Conservation (phyloP, 148 eudicot genomes). For the Dysphania ambrosioides region DNA sequence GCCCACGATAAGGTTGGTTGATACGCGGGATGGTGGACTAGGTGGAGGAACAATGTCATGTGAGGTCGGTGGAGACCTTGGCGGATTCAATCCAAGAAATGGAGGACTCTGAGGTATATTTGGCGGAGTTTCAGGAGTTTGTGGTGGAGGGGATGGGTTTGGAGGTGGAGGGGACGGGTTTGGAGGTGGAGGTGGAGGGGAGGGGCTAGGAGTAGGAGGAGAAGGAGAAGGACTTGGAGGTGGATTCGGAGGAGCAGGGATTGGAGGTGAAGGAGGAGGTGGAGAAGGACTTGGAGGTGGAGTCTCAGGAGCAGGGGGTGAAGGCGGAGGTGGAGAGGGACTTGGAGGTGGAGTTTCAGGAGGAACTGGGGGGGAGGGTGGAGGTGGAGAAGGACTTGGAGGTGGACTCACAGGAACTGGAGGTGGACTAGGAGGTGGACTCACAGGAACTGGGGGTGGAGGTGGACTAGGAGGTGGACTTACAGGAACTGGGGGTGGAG, state of each 20-base stretch:
- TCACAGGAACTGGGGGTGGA: not conserved
- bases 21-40: slow-evolving; percentile 16
- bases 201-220: slow-evolving; percentile 2
- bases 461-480: not conserved
- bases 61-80: slow-evolving; percentile 29
- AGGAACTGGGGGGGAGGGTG: not conserved
- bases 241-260: slow-evolving; percentile 24
- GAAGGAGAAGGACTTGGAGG: not conserved
- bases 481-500: not conserved
- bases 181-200: slow-evolving; percentile 17
- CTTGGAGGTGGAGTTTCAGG: not conserved
- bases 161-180: slow-evolving; percentile 26
- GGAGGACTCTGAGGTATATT: slow-evolving; percentile 21
- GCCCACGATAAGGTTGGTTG: slow-evolving; percentile 44
- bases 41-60: slow-evolving; percentile 19
- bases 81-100: not conserved
- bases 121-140: slow-evolving; percentile 27
- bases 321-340: not conserved
- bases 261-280: slow-evolving; percentile 1
- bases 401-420: not conserved
- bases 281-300: not conserved
- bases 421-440: slow-evolving; percentile 1
- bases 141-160: slow-evolving; percentile 19
- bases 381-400: not conserved
- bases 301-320: not conserved